Percentiles rank a stretch among this genome's conserved stretches.
Evolutionary conservation across 1,284 basidiomycete genomes (phyloP).

Genomic region (Fomitiporia mediterranea): DNA sequence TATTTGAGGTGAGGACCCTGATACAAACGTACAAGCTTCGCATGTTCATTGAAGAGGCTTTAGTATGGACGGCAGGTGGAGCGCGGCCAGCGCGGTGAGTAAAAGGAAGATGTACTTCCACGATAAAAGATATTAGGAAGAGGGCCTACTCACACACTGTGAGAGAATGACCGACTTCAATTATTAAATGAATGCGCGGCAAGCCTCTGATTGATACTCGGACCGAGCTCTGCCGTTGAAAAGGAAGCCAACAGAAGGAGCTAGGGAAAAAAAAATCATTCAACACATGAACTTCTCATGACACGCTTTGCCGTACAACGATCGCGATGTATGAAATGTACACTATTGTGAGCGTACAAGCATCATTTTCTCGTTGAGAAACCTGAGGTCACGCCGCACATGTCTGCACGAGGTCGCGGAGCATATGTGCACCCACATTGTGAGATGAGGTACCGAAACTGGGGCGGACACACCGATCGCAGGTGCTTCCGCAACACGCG

Average conservation of each 20-base stretch:
- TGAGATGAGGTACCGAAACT: constrained; percentile 3
- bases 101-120: background rate
- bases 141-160: background rate
- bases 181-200: constrained; percentile 1
- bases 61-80: background rate
- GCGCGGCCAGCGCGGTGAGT: background rate
- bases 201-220: background rate
- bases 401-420: constrained; percentile 1
- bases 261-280: background rate
- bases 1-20: background rate
- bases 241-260: background rate
- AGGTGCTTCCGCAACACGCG: constrained; percentile 3
- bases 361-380: too few species aligned
- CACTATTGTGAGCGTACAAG: too few species aligned
- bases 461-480: constrained; percentile 1
- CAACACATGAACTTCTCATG: background rate
- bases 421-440: background rate
- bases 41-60: constrained; percentile 2
- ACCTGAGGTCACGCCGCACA: background rate
- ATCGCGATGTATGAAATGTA: background rate
- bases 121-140: constrained; percentile 4
- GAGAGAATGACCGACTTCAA: background rate
- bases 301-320: background rate
- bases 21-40: background rate
- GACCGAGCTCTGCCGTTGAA: background rate